Percentiles rank a stretch among this genome's conserved stretches.
Evolutionary conservation across 768 basidiomycete species (phyloP).

Genomic region (Phlebiopsis gigantea): DNA sequence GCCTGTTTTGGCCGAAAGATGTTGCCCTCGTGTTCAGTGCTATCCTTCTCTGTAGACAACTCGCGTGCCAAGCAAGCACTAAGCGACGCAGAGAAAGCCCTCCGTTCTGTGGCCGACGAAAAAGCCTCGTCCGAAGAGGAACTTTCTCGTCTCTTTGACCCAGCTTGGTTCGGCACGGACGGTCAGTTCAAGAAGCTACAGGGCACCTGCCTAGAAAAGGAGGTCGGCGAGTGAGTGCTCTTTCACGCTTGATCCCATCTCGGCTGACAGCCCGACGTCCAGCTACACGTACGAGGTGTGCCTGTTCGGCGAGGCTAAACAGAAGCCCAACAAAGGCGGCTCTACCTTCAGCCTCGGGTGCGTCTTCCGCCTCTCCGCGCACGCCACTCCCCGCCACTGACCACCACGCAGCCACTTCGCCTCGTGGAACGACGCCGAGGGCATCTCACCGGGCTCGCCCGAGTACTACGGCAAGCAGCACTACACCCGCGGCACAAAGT

Average conservation of each 20-base stretch:
- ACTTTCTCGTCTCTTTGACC: slow-evolving; percentile 59
- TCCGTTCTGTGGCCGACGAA: slow-evolving; percentile 48
- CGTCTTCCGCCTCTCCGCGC: slow-evolving; percentile 23
- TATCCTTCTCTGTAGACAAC: slow-evolving; percentile 40
- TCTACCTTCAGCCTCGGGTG: slow-evolving; percentile 78
- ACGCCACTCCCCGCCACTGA: not conserved
- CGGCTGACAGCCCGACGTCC: not conserved
- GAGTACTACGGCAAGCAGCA: slow-evolving; percentile 79
- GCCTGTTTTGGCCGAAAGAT: not conserved
- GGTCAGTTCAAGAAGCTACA: slow-evolving; percentile 98
- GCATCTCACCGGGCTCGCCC: slow-evolving; percentile 51
- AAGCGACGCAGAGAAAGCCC: slow-evolving; percentile 55
- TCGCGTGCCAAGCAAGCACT: slow-evolving; percentile 58
- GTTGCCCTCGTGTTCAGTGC: not conserved
- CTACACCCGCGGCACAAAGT: slow-evolving; percentile 81
- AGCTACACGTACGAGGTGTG: slow-evolving; percentile 96
- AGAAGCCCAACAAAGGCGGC: slow-evolving; percentile 83
- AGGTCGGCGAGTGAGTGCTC: slow-evolving; percentile 81
- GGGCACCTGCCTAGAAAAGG: slow-evolving; percentile 69
- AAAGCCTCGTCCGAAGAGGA: slow-evolving; percentile 51
- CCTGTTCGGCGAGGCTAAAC: slow-evolving; percentile 82
- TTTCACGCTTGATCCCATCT: not conserved
- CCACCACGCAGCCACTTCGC: slow-evolving; percentile 52
- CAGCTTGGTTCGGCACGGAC: slow-evolving; percentile 62
- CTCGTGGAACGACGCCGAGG: slow-evolving; percentile 69